These are phyloP conservation scores for Skeletonema tropicum DNA, from an alignment of 108 stramenopile species.

Conservation along the genomic window DNA sequence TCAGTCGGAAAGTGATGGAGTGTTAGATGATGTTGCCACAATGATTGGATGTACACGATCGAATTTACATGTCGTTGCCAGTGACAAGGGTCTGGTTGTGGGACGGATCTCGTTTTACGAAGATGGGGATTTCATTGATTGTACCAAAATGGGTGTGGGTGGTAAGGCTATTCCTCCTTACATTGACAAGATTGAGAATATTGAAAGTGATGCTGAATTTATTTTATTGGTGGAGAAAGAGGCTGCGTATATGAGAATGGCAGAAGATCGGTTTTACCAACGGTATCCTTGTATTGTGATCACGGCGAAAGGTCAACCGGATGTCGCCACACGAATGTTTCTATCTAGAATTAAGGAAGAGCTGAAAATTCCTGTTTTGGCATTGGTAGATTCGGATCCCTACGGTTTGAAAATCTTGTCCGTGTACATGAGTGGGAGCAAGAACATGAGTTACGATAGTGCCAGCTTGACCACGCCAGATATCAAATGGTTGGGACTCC, in stretches of 20 bases:
- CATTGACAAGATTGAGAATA: constrained; percentile 96
- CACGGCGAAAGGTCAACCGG: constrained; percentile 98
- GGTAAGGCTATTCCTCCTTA: constrained; percentile 97
- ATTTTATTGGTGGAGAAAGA: constrained; percentile 98
- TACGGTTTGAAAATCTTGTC: constrained; percentile 98
- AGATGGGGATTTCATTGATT: constrained; percentile 97
- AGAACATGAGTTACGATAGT: constrained; percentile 97
- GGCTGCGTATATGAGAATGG: constrained; percentile 98
- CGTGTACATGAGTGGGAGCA: constrained; percentile 92
- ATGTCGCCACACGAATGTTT: constrained; percentile 88
- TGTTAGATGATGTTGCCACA: constrained; percentile 95
- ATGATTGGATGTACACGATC: constrained; percentile 97
- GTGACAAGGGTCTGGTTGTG: constrained; percentile 97
- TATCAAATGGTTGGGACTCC: constrained; percentile 96
- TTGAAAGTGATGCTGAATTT: constrained; percentile 94
- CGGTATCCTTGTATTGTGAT: constrained; percentile 97
- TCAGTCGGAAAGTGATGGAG: constrained; percentile 92
- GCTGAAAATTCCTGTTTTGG: constrained; percentile 95
- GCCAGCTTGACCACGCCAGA: constrained; percentile 95
- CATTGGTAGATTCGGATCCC: constrained; percentile 96
- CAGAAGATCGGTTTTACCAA: constrained; percentile 97
- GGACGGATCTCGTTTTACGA: constrained; percentile 89
- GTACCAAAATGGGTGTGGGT: constrained; percentile 91
- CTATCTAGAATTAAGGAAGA: constrained; percentile 78
- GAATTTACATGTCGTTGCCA: constrained; percentile 96